Percentiles rank a stretch among this genome's conserved stretches.
These are phyloP conservation scores for Aurifilum marmelostoma DNA, from an alignment of 2,329 filamentous ascomycete genomes.

Conservation along the genomic window DNA sequence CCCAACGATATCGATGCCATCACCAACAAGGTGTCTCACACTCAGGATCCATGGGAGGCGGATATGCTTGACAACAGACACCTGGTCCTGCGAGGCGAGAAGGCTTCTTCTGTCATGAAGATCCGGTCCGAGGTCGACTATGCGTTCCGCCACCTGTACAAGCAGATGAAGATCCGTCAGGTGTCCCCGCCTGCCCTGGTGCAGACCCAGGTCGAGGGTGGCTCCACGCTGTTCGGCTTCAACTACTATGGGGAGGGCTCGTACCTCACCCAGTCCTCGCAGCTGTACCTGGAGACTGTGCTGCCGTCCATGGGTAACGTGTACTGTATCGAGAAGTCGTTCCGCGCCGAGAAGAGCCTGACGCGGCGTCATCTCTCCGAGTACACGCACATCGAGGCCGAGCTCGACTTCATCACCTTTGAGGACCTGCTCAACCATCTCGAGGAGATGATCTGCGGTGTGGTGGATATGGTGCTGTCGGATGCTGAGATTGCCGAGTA, in stretches of 20 bases:
- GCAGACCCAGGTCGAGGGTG: slow-evolving; percentile 93
- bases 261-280: slow-evolving; percentile 94
- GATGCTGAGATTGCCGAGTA: slow-evolving; percentile 73
- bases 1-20: slow-evolving; percentile 89
- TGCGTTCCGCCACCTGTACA: slow-evolving; percentile 79
- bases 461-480: slow-evolving; percentile 75
- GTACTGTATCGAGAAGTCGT: slow-evolving; percentile 98
- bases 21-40: slow-evolving; percentile 69
- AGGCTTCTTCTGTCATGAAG: slow-evolving; percentile 82
- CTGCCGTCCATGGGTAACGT: slow-evolving; percentile 90
- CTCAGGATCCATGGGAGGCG: slow-evolving; percentile 61
- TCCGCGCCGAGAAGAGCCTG: slow-evolving; percentile 95
- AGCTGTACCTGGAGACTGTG: slow-evolving; percentile 96
- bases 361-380: slow-evolving; percentile 94
- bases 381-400: slow-evolving; percentile 95
- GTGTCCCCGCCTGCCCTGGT: slow-evolving; percentile 89
- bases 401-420: slow-evolving; percentile 95
- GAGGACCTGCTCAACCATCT: slow-evolving; percentile 85
- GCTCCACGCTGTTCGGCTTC: slow-evolving; percentile 86
- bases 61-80: slow-evolving; percentile 70
- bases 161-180: slow-evolving; percentile 76
- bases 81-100: slow-evolving; percentile 82
- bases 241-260: slow-evolving; percentile 68
- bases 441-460: slow-evolving; percentile 83
- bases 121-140: slow-evolving; percentile 80